phyloP scores from a whole-genome alignment of 352 stramenopile species.

The Aphanomyces stellatus region DNA sequence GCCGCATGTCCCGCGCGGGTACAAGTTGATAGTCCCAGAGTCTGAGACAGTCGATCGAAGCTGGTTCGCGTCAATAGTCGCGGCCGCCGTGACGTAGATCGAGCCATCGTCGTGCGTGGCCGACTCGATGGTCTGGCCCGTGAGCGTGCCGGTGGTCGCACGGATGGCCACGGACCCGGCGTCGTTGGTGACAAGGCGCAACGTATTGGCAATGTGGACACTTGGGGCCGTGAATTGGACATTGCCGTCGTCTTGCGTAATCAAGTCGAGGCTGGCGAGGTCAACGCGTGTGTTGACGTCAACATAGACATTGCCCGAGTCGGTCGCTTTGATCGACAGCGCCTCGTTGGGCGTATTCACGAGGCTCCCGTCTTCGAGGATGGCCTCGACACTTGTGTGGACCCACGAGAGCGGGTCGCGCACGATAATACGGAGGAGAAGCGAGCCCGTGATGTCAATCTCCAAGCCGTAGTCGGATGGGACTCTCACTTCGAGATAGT shows the following conservation, averaged over 20 bases:
- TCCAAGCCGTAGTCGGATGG: too few species aligned
- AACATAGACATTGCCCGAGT: not conserved
- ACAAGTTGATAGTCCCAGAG: not conserved
- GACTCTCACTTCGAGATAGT: too few species aligned
- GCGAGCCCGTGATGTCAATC: not conserved
- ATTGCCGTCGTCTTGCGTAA: not conserved
- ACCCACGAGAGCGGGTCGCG: not conserved
- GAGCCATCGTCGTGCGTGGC: not conserved
- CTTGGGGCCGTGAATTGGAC: not conserved
- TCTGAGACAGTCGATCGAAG: not conserved
- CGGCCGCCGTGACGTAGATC: not conserved
- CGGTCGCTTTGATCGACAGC: not conserved
- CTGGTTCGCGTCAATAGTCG: not conserved
- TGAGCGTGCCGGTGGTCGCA: not conserved
- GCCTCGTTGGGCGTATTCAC: not conserved
- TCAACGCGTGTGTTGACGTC: not conserved
- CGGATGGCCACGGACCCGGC: not conserved
- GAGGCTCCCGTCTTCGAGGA: not conserved
- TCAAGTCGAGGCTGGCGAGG: not conserved
- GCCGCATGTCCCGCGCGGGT: not conserved
- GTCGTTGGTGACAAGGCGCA: not conserved
- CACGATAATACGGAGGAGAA: constrained; percentile 1
- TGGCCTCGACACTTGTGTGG: not conserved
- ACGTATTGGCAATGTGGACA: not conserved
- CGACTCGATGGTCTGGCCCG: not conserved